Percentiles rank a stretch among this genome's conserved stretches.
Evolutionary conservation across 2,329 filamentous ascomycete species (phyloP).

Genomic region (Polytolypa hystricis): DNA sequence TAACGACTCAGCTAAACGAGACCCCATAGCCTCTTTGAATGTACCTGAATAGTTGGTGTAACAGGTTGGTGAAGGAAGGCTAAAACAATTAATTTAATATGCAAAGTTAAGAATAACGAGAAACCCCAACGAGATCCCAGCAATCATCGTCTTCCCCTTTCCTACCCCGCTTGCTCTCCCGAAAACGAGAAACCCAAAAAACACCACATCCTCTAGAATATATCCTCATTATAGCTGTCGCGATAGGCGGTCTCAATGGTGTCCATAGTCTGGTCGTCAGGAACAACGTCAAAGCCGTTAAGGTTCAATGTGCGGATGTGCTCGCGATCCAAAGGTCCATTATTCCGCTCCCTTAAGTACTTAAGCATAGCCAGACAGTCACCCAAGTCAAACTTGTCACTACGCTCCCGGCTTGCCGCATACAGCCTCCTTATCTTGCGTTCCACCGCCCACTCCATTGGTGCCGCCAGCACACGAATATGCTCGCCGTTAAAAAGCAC

Average conservation of each 20-base stretch:
- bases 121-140: too few relatives aligned
- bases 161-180: too few relatives aligned
- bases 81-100: too few relatives aligned
- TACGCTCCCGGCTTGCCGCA: neutral
- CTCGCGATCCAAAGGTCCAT: constrained; percentile 4
- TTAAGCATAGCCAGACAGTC: constrained; percentile 9
- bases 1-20: too few relatives aligned
- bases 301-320: constrained; percentile 7
- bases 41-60: too few relatives aligned
- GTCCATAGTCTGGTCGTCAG: constrained; percentile 6
- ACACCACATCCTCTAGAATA: too few relatives aligned
- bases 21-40: too few relatives aligned
- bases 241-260: constrained; percentile 5
- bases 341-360: constrained; percentile 2
- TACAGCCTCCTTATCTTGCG: constrained; percentile 7
- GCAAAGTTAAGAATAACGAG: too few relatives aligned
- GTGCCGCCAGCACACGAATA: constrained; percentile 7
- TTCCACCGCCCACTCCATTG: constrained; percentile 10
- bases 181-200: too few relatives aligned
- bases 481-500: constrained; percentile 7
- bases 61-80: too few relatives aligned
- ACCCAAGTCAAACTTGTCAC: constrained; percentile 5
- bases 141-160: too few relatives aligned
- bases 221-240: constrained; percentile 14
- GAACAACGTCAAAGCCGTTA: constrained; percentile 7